Evolutionary conservation across 768 basidiomycete genomes (phyloP), one percentile per base, ranked within the genome.

Genomic region (Tulasnella sp.): DNA sequence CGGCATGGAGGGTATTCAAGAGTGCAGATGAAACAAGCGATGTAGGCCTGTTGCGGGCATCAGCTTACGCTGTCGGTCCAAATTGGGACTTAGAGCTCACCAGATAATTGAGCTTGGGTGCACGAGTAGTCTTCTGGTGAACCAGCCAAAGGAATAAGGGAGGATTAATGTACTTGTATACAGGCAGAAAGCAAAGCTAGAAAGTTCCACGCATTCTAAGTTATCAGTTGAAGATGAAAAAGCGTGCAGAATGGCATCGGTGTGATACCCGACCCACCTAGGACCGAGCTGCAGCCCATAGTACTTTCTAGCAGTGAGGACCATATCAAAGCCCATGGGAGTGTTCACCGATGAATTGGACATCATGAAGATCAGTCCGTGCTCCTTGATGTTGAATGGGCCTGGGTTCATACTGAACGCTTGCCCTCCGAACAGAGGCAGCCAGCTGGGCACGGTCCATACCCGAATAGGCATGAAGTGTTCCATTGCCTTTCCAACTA

Each of bases 301-400:
- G 83, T 90, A 96, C 22, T 92, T 83, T 83, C 97, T 91, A 2
- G 90, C 89, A 5, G 96, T 93, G 78, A 98, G 93, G 83, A 94
- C 90, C 28, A 94, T 93, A 84, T 95, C 94, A 80, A 99, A 87
- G 0, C 94, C 96, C 84, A 96, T 87, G 0, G 88, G 85, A 0
- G 86, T 85, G 0, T 78, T 81, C 40, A 87, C 84, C 14, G 86
- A 81, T 2, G 87, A 84, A 85, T 96, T 97, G 16, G 95, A 92
- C 95, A 98, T 98, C 85, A 98, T 96, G 85, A 90, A 93, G 44
- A 97, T 93, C 24, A 96, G 87, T 8, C 93, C 93, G 83, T 97
- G 96, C 84, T 98, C 96, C 86, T 97, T 97, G 88, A 97, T 96
- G 84, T 96, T 97, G 95, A 96, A 97, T 24, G 96, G 96, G 20